Evolutionary conservation across 2,329 filamentous ascomycete genomes (phyloP).

Genomic region (Fusarium poae): DNA sequence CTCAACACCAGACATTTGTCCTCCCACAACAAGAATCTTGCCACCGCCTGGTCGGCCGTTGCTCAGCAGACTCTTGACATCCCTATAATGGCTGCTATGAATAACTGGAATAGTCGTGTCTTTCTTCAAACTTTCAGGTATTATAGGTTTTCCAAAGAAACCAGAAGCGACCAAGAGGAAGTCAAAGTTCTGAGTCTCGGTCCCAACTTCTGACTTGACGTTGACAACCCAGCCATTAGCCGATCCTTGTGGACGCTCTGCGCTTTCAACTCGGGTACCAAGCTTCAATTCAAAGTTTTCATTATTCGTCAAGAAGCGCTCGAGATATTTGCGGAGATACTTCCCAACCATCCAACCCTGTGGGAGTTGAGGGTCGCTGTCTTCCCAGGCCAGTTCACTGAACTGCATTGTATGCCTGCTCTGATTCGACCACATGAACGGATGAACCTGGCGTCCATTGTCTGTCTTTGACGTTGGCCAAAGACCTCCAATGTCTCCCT

Average conservation of each 20-base stretch:
- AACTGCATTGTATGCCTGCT: conserved; percentile 81
- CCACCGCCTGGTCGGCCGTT: conserved; percentile 57
- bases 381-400: conserved; percentile 78
- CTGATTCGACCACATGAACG: conserved; percentile 79
- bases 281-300: conserved; percentile 61
- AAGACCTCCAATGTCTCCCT: conserved; percentile 77
- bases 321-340: conserved; percentile 76
- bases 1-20: conserved; percentile 86
- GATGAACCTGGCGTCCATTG: conserved; percentile 67
- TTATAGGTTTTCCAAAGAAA: conserved; percentile 75
- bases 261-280: conserved; percentile 60
- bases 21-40: conserved; percentile 80
- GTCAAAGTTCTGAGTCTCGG: conserved; percentile 71
- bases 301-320: conserved; percentile 65
- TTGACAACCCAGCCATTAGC: conserved; percentile 60
- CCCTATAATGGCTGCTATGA: conserved; percentile 77
- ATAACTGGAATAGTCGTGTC: conserved; percentile 63
- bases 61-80: conserved; percentile 63
- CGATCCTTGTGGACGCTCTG: conserved; percentile 52
- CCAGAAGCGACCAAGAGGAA: conserved; percentile 79
- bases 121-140: conserved; percentile 60
- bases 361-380: conserved; percentile 73
- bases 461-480: conserved; percentile 73
- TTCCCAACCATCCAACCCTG: conserved; percentile 80
- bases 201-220: conserved; percentile 52